Base-by-base conservation (phyloP, 2,329 filamentous ascomycete genomes). In the Exophiala sp. region DNA sequence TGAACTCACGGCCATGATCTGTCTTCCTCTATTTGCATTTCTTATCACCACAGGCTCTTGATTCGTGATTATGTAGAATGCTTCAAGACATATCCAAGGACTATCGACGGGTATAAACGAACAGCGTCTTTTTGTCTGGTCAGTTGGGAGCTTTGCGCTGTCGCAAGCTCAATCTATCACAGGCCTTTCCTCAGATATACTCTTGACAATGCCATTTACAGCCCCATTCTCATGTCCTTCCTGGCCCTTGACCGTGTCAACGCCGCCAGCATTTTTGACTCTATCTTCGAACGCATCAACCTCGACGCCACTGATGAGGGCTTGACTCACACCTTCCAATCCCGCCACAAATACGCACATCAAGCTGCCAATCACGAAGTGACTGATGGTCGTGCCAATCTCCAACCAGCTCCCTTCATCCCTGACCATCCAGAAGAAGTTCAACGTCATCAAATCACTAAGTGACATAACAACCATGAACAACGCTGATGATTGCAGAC, bases 401-500 rank as follows among this genome's bases (percentile, higher is more conserved):
- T 99, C 94, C 55, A 99, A 74, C 94, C 94, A 99, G 18, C 88
- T 94, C 0, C 94, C 94, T 69, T 99, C 94, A 64, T 99, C 94
- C 65, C 88, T 88, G 42, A 99, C 94, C 65, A 96, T 89, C 84
- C 89, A 99, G 74, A 99, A 99, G 76, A 99, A 99, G 65, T 94
- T 89, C 48, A 99, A 78, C 3, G 94, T 97, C 68, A 97, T 79
- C 46, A 96, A 83, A 68, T 99, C 94, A 57, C 88, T 91, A 47
- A 95, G 83, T 0, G 88, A 88, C 83, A 96, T 95, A 47, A 95
- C 91, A 2, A 92, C 76, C 87, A 96, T 96, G 73, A 97, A 96
- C 3, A 99, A 75, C 5, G 91, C 89, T 36, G 88, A 91, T 0
- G 91, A 91, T 7, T 91, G 87, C 0, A 99, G 87, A 12, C 88